Evolutionary conservation across 1,284 basidiomycete species (phyloP).

Genomic region (Taiwanofungus camphoratus): DNA sequence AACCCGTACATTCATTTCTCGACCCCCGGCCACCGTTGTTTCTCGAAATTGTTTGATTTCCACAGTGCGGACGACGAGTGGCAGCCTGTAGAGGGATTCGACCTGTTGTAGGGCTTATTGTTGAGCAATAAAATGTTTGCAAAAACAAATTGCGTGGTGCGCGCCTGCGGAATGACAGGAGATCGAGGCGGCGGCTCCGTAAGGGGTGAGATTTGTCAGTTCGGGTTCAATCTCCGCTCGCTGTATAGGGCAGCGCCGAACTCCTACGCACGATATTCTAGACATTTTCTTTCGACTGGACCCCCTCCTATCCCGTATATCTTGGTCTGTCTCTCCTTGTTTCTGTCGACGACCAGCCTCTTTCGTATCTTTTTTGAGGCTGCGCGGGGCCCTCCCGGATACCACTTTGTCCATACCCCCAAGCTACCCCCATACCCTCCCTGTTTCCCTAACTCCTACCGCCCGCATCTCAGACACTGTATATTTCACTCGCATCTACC

Average conservation of each 20-base stretch:
- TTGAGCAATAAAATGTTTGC: too few relatives aligned
- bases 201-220: constrained; percentile 2
- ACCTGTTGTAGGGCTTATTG: constrained; percentile 15
- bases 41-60: constrained; percentile 61
- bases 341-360: constrained; percentile 26
- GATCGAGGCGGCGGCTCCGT: neutral
- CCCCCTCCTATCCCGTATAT: constrained; percentile 24
- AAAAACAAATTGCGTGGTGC: too few relatives aligned
- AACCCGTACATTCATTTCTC: constrained; percentile 73
- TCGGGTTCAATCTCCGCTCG: constrained; percentile 21
- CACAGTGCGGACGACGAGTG: constrained; percentile 41
- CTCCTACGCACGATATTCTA: constrained; percentile 4
- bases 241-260: constrained; percentile 8
- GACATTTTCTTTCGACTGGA: constrained; percentile 18
- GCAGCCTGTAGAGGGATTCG: constrained; percentile 46
- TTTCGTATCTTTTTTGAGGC: constrained; percentile 24
- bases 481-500: constrained; percentile 29
- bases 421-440: constrained; percentile 31
- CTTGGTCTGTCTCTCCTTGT: constrained; percentile 26
- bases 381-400: constrained; percentile 29
- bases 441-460: constrained; percentile 30
- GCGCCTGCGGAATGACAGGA: constrained; percentile 1
- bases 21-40: constrained; percentile 47
- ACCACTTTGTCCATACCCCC: constrained; percentile 36
- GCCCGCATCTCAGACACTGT: constrained; percentile 22